Conservation (phyloP, 768 basidiomycete species). For the Boletus rubropictus region DNA sequence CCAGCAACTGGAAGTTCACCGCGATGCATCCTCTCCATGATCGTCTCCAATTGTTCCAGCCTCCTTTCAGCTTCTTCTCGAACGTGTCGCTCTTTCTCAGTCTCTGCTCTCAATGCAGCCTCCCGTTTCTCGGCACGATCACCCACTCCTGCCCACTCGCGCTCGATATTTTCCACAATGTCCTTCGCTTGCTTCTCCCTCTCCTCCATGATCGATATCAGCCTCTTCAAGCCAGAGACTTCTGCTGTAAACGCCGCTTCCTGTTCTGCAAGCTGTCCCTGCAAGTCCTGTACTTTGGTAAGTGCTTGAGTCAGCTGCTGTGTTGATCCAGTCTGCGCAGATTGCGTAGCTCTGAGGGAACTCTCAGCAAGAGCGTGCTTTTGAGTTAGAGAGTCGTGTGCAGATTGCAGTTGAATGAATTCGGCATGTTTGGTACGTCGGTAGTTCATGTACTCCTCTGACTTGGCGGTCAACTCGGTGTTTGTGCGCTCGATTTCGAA, state of each 20-base stretch:
- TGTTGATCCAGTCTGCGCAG: conserved; percentile 62
- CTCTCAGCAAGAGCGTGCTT: conserved; percentile 60
- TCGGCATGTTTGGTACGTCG: conserved; percentile 78
- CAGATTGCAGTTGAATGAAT: conserved; percentile 65
- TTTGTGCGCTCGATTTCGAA: conserved; percentile 69
- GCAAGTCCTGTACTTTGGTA: conserved; percentile 66
- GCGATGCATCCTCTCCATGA: conserved; percentile 64
- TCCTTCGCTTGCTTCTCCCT: conserved; percentile 80
- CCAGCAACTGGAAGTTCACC: conserved; percentile 63
- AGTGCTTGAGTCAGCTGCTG: conserved; percentile 76
- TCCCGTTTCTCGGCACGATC: conserved; percentile 67
- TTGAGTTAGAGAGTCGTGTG: conserved; percentile 68
- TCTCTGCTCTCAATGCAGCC: conserved; percentile 58
- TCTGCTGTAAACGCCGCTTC: conserved; percentile 80
- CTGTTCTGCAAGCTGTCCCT: conserved; percentile 75
- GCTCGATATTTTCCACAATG: conserved; percentile 77
- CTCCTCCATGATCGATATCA: conserved; percentile 82
- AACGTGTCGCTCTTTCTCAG: conserved; percentile 62
- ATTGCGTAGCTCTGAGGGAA: conserved; percentile 67
- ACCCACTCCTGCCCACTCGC: conserved; percentile 72
- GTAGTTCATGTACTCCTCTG: conserved; percentile 80
- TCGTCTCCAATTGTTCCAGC: conserved; percentile 63
- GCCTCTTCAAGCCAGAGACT: conserved; percentile 61
- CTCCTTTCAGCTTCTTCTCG: conserved; percentile 69
- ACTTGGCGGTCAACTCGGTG: conserved; percentile 62